Evolutionary conservation across 768 basidiomycete species (phyloP), one percentile per base, ranked within the genome.

Genomic region (Mycena maculata): DNA sequence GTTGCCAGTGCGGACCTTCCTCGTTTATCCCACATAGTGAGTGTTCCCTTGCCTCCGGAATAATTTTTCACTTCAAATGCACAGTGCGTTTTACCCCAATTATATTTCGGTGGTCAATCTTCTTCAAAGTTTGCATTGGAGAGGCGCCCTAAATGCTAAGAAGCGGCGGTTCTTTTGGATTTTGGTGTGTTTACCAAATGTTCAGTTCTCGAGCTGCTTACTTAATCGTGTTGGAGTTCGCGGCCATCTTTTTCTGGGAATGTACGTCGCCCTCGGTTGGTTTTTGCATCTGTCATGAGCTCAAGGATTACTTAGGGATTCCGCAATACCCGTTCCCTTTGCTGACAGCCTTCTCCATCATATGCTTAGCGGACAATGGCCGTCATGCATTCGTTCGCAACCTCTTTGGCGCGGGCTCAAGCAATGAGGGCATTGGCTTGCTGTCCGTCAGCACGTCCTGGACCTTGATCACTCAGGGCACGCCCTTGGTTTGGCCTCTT

Each of bases 151-250:
- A 22, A 88, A 86, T 70, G 77, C 77, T 23, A 86, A 87, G 77
- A 81, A 81, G 63, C 74, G 85, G 74, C 81, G 77, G 38, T 85
- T 84, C 75, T 87, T 88, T 76, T 88, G 86, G 86, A 84, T 87
- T 54, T 83, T 84, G 33, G 83, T 84, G 75, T 59, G 27, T 59
- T 23, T 31, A 44, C 13, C 36, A n/a, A 31, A 41, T 31, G 18
- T 49, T 45, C 33, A 59, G 15, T 15, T 49, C n/a, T 18, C 8
- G 6, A 7, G 8, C n/a, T 38, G 15, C 52, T 27, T 22, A 45
- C 31, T 28, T 57, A 48, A 48, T 23, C 9, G 3, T 52, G 20
- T 9, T 23, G 8, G 11, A 65, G 68, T 86, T 85, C 60, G 76
- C 77, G 3, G 82, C 79, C 4, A 85, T 84, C 57, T 83, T 83